phyloP scores from a whole-genome alignment of 2,329 filamentous ascomycete genomes.

The Fusarium annulatum region DNA sequence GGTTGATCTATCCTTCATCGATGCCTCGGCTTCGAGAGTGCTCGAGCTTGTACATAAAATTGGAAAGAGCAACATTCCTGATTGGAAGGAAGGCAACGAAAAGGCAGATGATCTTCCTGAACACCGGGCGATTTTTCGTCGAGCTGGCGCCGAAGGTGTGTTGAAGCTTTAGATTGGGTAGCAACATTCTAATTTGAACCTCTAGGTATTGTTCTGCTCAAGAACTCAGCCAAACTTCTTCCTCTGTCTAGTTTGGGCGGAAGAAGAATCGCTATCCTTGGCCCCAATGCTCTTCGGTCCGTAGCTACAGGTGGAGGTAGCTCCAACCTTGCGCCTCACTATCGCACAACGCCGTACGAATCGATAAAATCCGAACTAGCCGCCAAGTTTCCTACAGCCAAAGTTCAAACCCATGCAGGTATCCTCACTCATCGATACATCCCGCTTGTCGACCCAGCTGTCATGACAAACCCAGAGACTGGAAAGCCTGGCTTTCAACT shows the following conservation, averaged over 20 bases:
- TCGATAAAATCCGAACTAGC: constrained; percentile 6
- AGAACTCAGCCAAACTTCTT: constrained; percentile 12
- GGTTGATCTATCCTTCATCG: constrained; percentile 12
- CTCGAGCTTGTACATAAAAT: constrained; percentile 19
- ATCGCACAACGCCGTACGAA: constrained; percentile 22
- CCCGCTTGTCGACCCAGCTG: constrained; percentile 3
- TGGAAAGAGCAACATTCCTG: constrained; percentile 15
- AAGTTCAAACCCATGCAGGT: constrained; percentile 3
- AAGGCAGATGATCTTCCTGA: constrained; percentile 24
- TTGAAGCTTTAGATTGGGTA: neutral
- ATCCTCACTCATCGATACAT: constrained; percentile 28
- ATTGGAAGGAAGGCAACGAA: constrained; percentile 22
- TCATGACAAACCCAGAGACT: constrained; percentile 26
- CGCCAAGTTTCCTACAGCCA: constrained; percentile 6
- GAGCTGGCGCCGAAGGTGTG: constrained; percentile 23
- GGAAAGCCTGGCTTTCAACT: constrained; percentile 14
- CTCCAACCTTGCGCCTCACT: constrained; percentile 24
- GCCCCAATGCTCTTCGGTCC: constrained; percentile 22
- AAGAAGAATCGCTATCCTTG: constrained; percentile 9
- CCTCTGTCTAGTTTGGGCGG: neutral
- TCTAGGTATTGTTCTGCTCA: constrained; percentile 25
- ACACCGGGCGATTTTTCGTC: constrained; percentile 18
- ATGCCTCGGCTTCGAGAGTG: constrained; percentile 10
- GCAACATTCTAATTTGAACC: neutral
- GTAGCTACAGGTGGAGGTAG: constrained; percentile 25